Evolutionary conservation across 2,329 filamentous ascomycete species (phyloP).

Genomic region (Calonectria naviculata): DNA sequence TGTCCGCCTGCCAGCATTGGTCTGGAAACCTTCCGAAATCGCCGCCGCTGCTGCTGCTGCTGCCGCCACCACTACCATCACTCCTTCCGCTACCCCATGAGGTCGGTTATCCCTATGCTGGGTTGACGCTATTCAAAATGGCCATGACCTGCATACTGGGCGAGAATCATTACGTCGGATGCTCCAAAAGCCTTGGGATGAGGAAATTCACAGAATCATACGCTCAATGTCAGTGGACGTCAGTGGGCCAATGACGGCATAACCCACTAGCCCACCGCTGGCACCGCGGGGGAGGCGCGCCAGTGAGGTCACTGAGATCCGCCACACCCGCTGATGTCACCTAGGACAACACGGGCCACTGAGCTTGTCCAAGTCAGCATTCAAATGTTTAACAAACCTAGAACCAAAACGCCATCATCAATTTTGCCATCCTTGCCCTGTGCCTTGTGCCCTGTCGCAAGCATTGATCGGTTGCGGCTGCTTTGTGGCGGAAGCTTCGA

Average conservation of each 20-base stretch:
- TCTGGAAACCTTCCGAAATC: neutral
- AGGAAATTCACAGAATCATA: neutral
- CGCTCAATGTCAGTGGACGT: neutral
- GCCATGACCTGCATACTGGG: neutral
- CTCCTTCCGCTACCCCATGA: neutral
- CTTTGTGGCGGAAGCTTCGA: neutral
- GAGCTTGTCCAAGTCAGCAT: neutral
- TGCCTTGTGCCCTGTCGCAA: neutral
- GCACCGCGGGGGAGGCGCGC: conserved; percentile 18
- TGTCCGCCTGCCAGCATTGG: neutral
- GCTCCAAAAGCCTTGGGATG: neutral
- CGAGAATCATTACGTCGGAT: conserved; percentile 6
- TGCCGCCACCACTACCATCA: neutral
- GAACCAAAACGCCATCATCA: neutral
- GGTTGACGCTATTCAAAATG: neutral
- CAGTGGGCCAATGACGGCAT: conserved; percentile 36
- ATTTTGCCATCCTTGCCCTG: neutral
- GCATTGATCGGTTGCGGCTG: neutral
- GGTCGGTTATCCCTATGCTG: neutral
- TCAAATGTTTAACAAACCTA: neutral
- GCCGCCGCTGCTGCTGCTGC: neutral
- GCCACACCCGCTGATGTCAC: conserved; percentile 38
- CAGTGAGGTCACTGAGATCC: conserved; percentile 38
- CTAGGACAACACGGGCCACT: conserved; percentile 4
- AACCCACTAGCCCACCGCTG: neutral